Base-by-base conservation (phyloP, 352 stramenopile species). In the Aphanomyces astaci region DNA sequence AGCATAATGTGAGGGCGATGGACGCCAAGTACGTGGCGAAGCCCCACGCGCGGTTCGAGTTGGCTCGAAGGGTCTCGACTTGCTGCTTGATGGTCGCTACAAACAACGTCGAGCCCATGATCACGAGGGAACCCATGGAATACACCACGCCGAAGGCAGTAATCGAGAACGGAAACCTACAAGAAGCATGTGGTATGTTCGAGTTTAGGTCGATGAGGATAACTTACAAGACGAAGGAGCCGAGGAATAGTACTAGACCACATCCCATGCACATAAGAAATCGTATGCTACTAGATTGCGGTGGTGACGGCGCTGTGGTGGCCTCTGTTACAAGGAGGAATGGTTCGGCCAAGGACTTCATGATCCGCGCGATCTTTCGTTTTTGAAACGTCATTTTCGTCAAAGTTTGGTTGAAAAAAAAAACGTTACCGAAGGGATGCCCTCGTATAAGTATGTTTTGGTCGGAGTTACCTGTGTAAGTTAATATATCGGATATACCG, bases 141-240 rank as follows among this genome's bases (percentile, higher is more conserved):
- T 65, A 65, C 9, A 65, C 10, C 13, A 46, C n/a, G 22, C 56
- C 56, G 36, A 65, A 65, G 0, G 56, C 56, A 17, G 56, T 36
- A 32, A 65, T 65, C 36, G 56, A 65, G 19, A 65, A 22, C 3
- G 56, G 36, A 17, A 65, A 31, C 56, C 56, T 65, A 53, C 28
- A 52, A 2, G n/a, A 32, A 31, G 7, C 10, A 32, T 1, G 4
- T 5, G 19, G n/a, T 27, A 59, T 59, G 2, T 13, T 3, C 51
- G 2, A 5, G 49, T 32, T 59, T n/a, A n/a, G n/a, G n/a, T n/a
- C n/a, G n/a, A n/a, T n/a, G n/a, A n/a, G n/a, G n/a, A n/a, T n/a
- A n/a, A 59, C 33, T 17, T 65, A 65, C 56, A 65, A 11, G 56
- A 65, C 22, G 39, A 65, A 65, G 2, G 56, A 65, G 22, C 7